Conservation (phyloP, 805 yeast species). For the Candida sanyiensis region DNA sequence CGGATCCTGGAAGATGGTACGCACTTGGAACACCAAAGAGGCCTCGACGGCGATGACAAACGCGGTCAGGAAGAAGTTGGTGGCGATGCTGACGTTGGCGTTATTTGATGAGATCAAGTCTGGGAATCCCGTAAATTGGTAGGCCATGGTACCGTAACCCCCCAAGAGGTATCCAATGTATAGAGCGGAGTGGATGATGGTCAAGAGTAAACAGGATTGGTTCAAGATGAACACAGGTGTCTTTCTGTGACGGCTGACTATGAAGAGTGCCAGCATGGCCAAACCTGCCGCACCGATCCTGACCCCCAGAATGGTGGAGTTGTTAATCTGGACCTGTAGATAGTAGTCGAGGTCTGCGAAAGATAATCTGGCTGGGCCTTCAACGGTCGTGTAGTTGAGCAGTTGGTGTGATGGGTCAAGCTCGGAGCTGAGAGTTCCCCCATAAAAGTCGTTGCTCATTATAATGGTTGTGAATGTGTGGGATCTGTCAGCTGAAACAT, state of each 20-base stretch:
- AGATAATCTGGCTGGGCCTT: conserved; percentile 34
- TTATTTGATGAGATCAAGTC: conserved; percentile 32
- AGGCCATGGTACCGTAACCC: conserved; percentile 44
- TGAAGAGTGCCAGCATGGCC: conserved; percentile 40
- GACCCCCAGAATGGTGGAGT: conserved; percentile 47
- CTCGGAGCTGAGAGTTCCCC: conserved; percentile 9
- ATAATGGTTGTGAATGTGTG: background rate
- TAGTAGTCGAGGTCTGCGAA: conserved; percentile 39
- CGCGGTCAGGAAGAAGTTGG: conserved; percentile 54
- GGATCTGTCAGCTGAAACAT: background rate
- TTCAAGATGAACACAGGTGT: conserved; percentile 76
- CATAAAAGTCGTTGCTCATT: conserved; percentile 7
- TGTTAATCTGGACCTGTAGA: conserved; percentile 29
- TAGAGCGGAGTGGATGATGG: conserved; percentile 56
- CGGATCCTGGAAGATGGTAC: conserved; percentile 61
- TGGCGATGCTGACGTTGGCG: conserved; percentile 49
- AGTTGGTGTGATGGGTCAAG: conserved; percentile 25
- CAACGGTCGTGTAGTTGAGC: conserved; percentile 37
- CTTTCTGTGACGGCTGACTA: conserved; percentile 45
- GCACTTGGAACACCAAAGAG: conserved; percentile 67
- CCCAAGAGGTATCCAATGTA: conserved; percentile 50
- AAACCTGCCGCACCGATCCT: conserved; percentile 51
- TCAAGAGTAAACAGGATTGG: conserved; percentile 48
- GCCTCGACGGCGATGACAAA: conserved; percentile 55
- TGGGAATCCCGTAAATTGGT: conserved; percentile 42